phyloP scores from a whole-genome alignment of 2,329 filamentous ascomycete genomes.

The Colletotrichum karsti region DNA sequence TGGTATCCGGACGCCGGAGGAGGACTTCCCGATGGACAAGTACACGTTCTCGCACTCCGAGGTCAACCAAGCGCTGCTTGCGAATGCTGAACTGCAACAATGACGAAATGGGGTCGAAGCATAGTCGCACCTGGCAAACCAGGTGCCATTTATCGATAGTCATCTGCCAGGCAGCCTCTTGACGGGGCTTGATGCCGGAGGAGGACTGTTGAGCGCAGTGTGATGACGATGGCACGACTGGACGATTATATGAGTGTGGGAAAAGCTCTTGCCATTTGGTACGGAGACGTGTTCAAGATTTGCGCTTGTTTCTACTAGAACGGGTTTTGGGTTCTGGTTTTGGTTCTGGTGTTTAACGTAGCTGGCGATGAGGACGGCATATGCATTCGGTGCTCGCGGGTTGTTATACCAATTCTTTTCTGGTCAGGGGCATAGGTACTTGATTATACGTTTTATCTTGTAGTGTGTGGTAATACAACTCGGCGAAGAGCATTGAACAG shows the following conservation, averaged over 20 bases:
- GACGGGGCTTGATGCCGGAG: slow-evolving; percentile 18
- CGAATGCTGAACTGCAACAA: slow-evolving; percentile 38
- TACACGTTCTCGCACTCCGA: slow-evolving; percentile 55
- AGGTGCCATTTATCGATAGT: slow-evolving; percentile 25
- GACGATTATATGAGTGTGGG: slow-evolving; percentile 31
- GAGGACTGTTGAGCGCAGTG: slow-evolving; percentile 25
- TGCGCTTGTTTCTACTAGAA: slow-evolving; percentile 23
- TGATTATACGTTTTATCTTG: slow-evolving; percentile 22
- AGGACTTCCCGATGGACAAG: slow-evolving; percentile 70
- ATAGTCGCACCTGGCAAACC: slow-evolving; percentile 22
- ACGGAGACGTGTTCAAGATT: neutral
- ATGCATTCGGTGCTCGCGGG: slow-evolving; percentile 22
- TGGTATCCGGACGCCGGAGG: slow-evolving; percentile 73
- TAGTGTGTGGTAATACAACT: slow-evolving; percentile 29
- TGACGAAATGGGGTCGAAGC: slow-evolving; percentile 4
- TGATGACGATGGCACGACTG: slow-evolving; percentile 31
- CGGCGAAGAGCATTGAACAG: slow-evolving; percentile 13
- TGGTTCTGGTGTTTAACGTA: slow-evolving; percentile 20
- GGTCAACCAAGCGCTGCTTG: slow-evolving; percentile 41
- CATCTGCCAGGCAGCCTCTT: slow-evolving; percentile 16
- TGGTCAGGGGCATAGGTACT: slow-evolving; percentile 24
- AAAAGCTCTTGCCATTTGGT: slow-evolving; percentile 17
- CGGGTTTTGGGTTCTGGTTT: slow-evolving; percentile 18
- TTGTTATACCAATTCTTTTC: slow-evolving; percentile 24
- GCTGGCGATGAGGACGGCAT: slow-evolving; percentile 21